phyloP scores from a whole-genome alignment of 1,139 yeast genomes.

The Scheffersomyces segobiensis region DNA sequence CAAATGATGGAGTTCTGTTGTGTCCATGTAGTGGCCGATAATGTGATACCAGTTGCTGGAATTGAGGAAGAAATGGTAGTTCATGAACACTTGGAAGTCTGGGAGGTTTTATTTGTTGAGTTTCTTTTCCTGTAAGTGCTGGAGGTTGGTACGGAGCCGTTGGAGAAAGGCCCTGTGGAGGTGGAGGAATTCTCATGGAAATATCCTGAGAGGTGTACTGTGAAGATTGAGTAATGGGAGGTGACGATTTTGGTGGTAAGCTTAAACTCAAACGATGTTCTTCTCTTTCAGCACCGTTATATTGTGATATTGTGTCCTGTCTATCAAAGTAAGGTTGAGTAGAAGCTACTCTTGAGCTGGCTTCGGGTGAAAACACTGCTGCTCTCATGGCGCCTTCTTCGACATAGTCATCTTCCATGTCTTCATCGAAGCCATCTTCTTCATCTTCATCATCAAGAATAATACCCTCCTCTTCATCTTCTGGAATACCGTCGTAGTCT shows the following conservation, averaged over 20 bases:
- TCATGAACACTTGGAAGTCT: neutral
- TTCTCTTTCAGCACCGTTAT: neutral
- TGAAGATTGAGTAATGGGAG: neutral
- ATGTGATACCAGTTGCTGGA: neutral
- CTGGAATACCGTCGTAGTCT: slow-evolving; percentile 10
- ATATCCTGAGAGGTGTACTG: neutral
- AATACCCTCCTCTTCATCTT: slow-evolving; percentile 1
- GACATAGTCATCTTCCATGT: slow-evolving; percentile 7
- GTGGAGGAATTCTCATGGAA: neutral
- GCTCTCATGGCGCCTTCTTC: neutral
- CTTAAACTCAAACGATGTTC: neutral
- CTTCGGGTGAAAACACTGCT: neutral
- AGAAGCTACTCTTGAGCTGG: neutral
- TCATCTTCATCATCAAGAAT: neutral
- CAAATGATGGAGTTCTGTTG: neutral
- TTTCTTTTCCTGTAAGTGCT: neutral
- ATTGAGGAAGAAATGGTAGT: neutral
- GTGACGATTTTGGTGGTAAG: neutral
- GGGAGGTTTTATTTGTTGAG: neutral
- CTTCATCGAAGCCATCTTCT: slow-evolving; percentile 6
- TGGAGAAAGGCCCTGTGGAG: neutral
- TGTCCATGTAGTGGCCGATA: neutral
- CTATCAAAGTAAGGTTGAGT: neutral
- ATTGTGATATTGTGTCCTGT: neutral
- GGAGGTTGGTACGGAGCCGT: neutral